Conservation (phyloP, 2,329 filamentous ascomycete species). For the Zasmidium cellare region DNA sequence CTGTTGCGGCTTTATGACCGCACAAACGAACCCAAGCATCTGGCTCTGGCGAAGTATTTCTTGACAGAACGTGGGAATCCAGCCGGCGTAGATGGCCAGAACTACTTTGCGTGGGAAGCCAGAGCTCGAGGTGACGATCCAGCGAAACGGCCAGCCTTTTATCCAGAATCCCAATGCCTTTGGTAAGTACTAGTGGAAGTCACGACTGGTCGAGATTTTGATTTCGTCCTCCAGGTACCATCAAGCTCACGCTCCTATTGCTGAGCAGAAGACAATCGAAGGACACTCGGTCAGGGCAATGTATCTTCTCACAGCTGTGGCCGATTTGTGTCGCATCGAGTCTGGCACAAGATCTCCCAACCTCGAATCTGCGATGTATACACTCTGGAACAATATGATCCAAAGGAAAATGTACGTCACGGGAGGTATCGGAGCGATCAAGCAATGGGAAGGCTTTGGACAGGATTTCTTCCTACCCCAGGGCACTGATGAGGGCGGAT, state of each 20-base stretch:
- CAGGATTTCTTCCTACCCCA: conserved; percentile 61
- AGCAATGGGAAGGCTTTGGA: conserved; percentile 63
- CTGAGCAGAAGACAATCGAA: conserved; percentile 56
- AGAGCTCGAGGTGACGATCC: conserved; percentile 51
- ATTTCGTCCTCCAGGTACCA: conserved; percentile 48
- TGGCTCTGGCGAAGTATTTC: conserved; percentile 57
- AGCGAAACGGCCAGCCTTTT: conserved; percentile 51
- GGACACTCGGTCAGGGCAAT: conserved; percentile 62
- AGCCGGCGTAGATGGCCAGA: conserved; percentile 48
- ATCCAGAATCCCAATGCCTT: conserved; percentile 42
- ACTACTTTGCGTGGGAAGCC: conserved; percentile 59
- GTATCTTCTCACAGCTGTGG: conserved; percentile 60
- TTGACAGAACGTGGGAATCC: conserved; percentile 59
- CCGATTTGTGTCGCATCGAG: conserved; percentile 53
- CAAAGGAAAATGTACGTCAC: conserved; percentile 64
- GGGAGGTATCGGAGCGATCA: conserved; percentile 59
- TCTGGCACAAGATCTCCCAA: conserved; percentile 27
- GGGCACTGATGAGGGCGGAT: conserved; percentile 61
- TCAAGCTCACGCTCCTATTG: conserved; percentile 58
- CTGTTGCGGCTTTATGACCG: conserved; percentile 47
- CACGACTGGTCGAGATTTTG: too few species aligned
- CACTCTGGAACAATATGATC: conserved; percentile 62
- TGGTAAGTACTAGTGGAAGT: conserved; percentile 32
- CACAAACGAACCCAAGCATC: conserved; percentile 41
- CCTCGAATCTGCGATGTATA: conserved; percentile 44